Percentiles rank a stretch among this genome's conserved stretches.
These are phyloP conservation scores for Ogataea methylovora DNA, from an alignment of 805 yeast genomes.

Conservation along the genomic window DNA sequence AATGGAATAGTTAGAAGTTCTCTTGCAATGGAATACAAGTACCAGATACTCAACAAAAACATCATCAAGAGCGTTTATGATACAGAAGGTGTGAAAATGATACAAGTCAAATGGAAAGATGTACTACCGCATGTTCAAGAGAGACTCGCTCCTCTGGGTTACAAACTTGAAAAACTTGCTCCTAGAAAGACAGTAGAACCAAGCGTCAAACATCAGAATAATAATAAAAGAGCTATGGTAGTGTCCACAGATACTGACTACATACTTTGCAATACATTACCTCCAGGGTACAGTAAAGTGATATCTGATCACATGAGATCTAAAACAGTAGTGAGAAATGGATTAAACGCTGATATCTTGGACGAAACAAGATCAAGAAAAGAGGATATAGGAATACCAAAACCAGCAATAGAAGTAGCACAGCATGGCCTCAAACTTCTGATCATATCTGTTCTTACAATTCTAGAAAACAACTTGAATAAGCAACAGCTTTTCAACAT, in stretches of 20 bases:
- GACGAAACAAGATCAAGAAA: neutral
- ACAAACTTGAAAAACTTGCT: constrained; percentile 17
- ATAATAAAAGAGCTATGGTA: neutral
- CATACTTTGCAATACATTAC: constrained; percentile 16
- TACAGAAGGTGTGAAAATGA: constrained; percentile 14
- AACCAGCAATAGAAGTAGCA: constrained; percentile 14
- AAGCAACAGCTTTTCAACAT: constrained; percentile 18
- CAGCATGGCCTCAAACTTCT: constrained; percentile 21
- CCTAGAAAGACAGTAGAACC: constrained; percentile 3
- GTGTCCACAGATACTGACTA: constrained; percentile 13
- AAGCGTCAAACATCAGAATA: neutral
- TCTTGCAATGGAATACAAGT: constrained; percentile 21
- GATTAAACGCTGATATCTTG: neutral
- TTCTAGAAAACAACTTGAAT: constrained; percentile 20
- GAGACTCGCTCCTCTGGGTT: constrained; percentile 6
- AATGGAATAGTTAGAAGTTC: too few species aligned
- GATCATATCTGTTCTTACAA: constrained; percentile 15
- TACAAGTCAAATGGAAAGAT: constrained; percentile 9
- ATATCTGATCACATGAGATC: constrained; percentile 8
- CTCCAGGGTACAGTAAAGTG: constrained; percentile 13
- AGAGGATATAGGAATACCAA: constrained; percentile 15
- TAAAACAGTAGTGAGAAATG: constrained; percentile 1
- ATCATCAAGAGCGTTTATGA: constrained; percentile 20
- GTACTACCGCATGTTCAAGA: constrained; percentile 12
- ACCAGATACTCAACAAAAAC: constrained; percentile 19